These are phyloP conservation scores for Eimeria praecox DNA, from an alignment of 169 alveolate genomes.

Conservation along the genomic window DNA sequence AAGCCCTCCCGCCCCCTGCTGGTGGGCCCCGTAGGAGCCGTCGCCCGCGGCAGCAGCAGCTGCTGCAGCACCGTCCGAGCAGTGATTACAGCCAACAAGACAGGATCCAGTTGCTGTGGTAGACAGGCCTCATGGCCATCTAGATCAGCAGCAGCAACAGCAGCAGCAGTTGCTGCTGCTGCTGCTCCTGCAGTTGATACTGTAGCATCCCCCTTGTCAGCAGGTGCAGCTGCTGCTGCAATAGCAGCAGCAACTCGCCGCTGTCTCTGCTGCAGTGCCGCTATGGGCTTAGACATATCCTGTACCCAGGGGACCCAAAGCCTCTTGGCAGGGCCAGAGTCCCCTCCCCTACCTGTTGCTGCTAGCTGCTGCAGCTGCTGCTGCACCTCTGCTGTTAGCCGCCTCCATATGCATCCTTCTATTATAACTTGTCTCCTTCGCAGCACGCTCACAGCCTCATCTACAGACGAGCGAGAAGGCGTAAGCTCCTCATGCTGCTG, in stretches of 20 bases:
- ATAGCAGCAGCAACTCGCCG: conserved; percentile 45
- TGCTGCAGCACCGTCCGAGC: conserved; percentile 81
- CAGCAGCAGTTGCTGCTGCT: conserved; percentile 52
- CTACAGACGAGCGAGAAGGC: conserved; percentile 63
- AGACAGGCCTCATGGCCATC: conserved; percentile 51
- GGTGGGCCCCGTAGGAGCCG: conserved; percentile 56
- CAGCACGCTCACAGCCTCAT: conserved; percentile 70
- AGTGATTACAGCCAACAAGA: conserved; percentile 78
- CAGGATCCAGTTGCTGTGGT: conserved; percentile 80
- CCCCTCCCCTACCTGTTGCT: conserved; percentile 43
- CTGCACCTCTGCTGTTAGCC: conserved; percentile 66
- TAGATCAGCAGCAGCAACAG: conserved; percentile 52
- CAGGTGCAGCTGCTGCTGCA: background rate
- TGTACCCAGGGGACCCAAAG: conserved; percentile 76
- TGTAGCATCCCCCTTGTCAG: background rate
- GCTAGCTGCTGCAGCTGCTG: conserved; percentile 71
- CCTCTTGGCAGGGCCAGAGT: conserved; percentile 68
- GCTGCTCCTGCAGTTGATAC: background rate
- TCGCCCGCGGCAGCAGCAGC: conserved; percentile 74
- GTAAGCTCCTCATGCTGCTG: conserved; percentile 17
- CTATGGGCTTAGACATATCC: conserved; percentile 66
- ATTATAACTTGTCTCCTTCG: conserved; percentile 78
- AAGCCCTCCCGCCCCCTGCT: conserved; percentile 54
- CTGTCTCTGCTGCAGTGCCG: conserved; percentile 72
- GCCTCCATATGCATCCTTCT: conserved; percentile 77